A percentile compares a stretch with the other conserved stretches of the same genome.
These are phyloP conservation scores for Lactarius trivialis DNA, from an alignment of 768 basidiomycete genomes.

Conservation along the genomic window DNA sequence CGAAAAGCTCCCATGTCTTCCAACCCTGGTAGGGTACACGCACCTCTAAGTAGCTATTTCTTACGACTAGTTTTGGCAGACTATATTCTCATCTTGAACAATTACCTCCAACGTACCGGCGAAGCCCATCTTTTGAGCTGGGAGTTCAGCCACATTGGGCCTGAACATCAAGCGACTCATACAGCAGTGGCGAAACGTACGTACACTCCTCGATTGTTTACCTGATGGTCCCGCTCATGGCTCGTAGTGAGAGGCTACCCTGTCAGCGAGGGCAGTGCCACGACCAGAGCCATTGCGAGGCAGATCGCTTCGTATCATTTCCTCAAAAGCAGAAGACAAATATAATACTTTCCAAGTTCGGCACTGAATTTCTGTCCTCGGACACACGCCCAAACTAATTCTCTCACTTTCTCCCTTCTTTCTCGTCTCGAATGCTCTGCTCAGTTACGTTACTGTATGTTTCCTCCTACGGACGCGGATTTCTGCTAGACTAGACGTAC, in stretches of 20 bases:
- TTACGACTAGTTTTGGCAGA: conserved; percentile 4
- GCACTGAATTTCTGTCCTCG: not conserved
- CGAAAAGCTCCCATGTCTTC: conserved; percentile 6
- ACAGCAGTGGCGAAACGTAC: conserved; percentile 17
- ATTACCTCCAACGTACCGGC: conserved; percentile 20
- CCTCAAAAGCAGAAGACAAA: conserved; percentile 9
- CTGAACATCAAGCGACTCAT: conserved; percentile 21
- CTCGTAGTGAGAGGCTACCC: conserved; percentile 15
- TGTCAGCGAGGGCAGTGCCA: conserved; percentile 17
- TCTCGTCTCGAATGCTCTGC: not conserved
- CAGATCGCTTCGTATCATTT: conserved; percentile 19
- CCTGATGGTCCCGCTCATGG: not conserved
- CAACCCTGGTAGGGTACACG: conserved; percentile 7
- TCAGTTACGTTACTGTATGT: not conserved
- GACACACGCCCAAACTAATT: conserved; percentile 1
- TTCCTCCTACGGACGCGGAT: not conserved
- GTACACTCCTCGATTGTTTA: not conserved
- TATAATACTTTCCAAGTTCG: not conserved
- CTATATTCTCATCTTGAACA: conserved; percentile 22
- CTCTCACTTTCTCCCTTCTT: not conserved
- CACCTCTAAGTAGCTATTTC: not conserved
- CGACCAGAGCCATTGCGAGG: conserved; percentile 16
- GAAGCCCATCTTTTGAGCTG: conserved; percentile 18
- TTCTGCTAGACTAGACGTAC: not conserved
- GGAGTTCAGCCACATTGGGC: conserved; percentile 20